Evolutionary conservation across 2,329 filamentous ascomycete species (phyloP), one percentile per base, ranked within the genome.

Genomic region (Stachybotrys elegans): DNA sequence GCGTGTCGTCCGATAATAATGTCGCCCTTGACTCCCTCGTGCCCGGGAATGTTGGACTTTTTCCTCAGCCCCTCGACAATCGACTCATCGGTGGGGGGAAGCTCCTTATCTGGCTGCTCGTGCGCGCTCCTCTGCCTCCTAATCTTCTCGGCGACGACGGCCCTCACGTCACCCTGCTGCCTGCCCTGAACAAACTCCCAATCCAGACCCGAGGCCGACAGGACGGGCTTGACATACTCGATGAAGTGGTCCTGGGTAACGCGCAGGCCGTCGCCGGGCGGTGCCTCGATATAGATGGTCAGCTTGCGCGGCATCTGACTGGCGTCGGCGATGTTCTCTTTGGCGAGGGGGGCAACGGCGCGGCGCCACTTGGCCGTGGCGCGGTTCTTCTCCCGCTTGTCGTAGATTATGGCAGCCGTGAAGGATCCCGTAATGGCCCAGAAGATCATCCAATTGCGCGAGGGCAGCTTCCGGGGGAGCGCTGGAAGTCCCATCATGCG

Each of bases 361-460:
- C 83, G 82, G 55, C 82, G 83, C 91, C 92, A 98, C 65, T 91
- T 91, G 50, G 86, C 78, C 45, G 93, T 92, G 43, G 84, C 83
- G 49, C 83, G 83, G 57, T 84, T 87, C 73, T 92, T 95, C 69
- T 97, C 85, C 48, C 88, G 84, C 59, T 88, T 88, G 68, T 98
- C 93, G 73, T 98, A 96, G 60, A 93, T 78, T 44, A 97, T 76
- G 42, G 89, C 86, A 14, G 80, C 82, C 6, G 88, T 81, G 60
- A 95, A 86, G 38, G 87, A 80, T 43, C 84, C 84, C 11, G 85
- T 84, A 44, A 97, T 65, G 38, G 85, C 75, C 66, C 91, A 82
- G 71, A 98, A 98, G 58, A 98, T 96, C 69, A 93, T 81, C 93
- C 93, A 98, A 65, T 97, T 97, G 49, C 93, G 86, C 16, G 92